Conservation (phyloP, 768 basidiomycete genomes). For the Dentipellis sp. region DNA sequence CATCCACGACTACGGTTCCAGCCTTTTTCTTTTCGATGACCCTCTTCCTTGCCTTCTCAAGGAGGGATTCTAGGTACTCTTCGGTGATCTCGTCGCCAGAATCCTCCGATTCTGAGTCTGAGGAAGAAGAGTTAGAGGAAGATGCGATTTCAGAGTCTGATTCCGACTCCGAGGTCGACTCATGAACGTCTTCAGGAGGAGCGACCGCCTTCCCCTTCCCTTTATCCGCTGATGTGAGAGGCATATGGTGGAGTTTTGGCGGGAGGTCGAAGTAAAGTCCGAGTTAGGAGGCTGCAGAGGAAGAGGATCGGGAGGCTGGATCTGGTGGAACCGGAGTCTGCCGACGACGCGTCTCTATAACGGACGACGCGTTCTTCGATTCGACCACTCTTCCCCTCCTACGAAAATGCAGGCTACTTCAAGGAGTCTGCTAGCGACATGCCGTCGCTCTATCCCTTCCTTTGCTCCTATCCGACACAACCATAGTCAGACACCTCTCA, state of each 20-base stretch:
- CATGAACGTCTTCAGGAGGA: background rate
- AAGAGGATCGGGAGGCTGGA: background rate
- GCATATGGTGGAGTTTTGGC: slow-evolving; percentile 2
- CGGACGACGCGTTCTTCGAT: background rate
- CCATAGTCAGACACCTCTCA: background rate
- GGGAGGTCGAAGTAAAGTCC: background rate
- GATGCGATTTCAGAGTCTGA: slow-evolving; percentile 19
- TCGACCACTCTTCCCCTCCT: too few relatives aligned
- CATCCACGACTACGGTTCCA: background rate
- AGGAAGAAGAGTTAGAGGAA: slow-evolving; percentile 27
- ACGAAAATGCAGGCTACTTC: slow-evolving; percentile 7
- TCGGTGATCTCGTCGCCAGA: slow-evolving; percentile 41
- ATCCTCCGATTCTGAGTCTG: slow-evolving; percentile 25
- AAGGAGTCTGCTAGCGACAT: slow-evolving; percentile 1
- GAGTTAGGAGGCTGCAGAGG: background rate
- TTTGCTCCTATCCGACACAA: slow-evolving; percentile 2
- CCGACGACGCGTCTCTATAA: background rate
- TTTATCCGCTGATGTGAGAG: slow-evolving; percentile 22
- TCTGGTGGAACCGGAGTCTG: background rate
- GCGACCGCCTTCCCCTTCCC: slow-evolving; percentile 36
- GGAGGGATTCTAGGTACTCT: slow-evolving; percentile 52
- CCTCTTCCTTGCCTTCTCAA: slow-evolving; percentile 53
- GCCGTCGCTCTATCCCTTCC: background rate
- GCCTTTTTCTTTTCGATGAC: slow-evolving; percentile 18
- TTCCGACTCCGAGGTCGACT: slow-evolving; percentile 11